Base-by-base conservation (phyloP, 441 rosid species). In the Populus tomentosa region DNA sequence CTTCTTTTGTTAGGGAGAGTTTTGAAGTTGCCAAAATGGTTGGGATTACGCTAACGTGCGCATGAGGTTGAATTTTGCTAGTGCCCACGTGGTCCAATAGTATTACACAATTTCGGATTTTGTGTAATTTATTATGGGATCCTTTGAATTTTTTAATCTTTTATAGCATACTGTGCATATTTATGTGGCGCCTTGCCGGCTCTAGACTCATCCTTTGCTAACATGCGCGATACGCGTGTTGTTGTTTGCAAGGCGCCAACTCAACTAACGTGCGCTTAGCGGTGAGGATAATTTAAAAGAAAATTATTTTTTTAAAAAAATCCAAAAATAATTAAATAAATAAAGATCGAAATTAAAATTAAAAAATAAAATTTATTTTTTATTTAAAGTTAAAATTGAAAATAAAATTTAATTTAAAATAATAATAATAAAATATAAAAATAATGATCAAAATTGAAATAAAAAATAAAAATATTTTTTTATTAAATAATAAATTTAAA, bases 41-140 rank as follows among this genome's bases (percentile, higher is more conserved):
- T 4, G 14, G 66, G 14, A 8, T 67, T 7, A 67, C 82, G 80
- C 87, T 83, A 82, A 69, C 35, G 70, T 84, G 30, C 30, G 30
- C 30, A 28, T 28, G 30, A 28, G 30, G 30, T 28, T 28, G 30
- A 28, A 28, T 28, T 28, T 28, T 28, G 30, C 30, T 28, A 28
- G 3, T 28, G 67, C 35, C 64, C 56, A 85, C 86, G 86, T 81
- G 86, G 86, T n/a, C 84, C 83, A 82, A 78, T 83, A 53, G 42
- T 10, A 56, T 64, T 68, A 14, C 18, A 16, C 18, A 2, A 16
- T 73, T 82, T 33, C 28, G 86, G 85, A 86, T 84, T 78, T 64
- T 46, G 56, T 59, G 14, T 71, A 38, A 1, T 75, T 20, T 4
- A 9, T 11, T 30, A n/a, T 68, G 64, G 28, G 32, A 28, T 28